phyloP scores from a whole-genome alignment of 75 land plant genomes.

The Selaginella tamariscina region DNA sequence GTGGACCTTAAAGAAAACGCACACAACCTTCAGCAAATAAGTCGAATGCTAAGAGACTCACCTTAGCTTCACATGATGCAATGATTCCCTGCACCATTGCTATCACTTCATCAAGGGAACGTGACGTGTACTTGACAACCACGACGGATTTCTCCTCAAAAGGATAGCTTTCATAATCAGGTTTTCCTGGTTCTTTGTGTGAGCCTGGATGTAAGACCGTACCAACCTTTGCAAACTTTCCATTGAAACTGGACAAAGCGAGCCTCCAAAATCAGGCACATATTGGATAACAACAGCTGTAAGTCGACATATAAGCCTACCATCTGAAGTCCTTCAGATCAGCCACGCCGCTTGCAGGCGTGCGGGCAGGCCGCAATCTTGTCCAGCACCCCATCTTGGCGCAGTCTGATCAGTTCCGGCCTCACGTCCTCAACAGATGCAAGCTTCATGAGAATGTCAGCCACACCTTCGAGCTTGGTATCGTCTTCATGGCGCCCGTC shows the following conservation, averaged over 20 bases:
- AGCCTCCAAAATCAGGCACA: slow-evolving; percentile 89
- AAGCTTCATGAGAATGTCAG: not conserved
- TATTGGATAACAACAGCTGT: slow-evolving; percentile 72
- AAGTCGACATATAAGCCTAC: slow-evolving; percentile 63
- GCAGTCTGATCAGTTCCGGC: not conserved
- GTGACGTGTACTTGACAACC: too few species aligned
- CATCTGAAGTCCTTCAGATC: slow-evolving; percentile 32
- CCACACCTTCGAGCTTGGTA: not conserved
- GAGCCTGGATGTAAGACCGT: too few species aligned
- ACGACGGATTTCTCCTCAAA: too few species aligned
- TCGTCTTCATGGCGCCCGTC: not conserved
- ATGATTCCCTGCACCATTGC: too few species aligned
- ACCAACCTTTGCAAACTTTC: slow-evolving; percentile 90
- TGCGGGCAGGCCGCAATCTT: not conserved
- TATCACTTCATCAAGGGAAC: too few species aligned
- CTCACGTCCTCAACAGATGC: not conserved
- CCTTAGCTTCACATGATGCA: too few species aligned
- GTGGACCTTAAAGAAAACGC: not conserved
- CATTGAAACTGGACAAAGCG: slow-evolving; percentile 78
- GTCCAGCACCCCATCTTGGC: not conserved
- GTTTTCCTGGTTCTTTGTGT: too few species aligned
- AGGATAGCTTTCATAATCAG: too few species aligned
- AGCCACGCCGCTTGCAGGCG: not conserved
- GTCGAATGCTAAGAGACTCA: too few species aligned
- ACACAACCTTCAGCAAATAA: not conserved